phyloP scores from a whole-genome alignment of 768 basidiomycete species.

The Heimioporus sp. region DNA sequence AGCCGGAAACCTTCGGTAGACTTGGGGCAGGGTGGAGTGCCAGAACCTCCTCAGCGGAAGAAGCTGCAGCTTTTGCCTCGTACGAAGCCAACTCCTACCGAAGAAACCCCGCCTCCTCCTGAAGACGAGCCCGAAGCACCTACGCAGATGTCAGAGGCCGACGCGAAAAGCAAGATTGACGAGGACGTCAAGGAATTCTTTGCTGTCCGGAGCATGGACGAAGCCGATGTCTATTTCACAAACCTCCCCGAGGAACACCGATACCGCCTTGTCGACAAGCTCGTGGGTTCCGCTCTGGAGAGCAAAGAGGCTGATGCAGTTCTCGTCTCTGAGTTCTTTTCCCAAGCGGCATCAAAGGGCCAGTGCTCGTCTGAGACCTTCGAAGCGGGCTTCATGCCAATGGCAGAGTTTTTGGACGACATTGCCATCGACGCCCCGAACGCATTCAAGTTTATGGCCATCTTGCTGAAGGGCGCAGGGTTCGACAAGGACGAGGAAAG shows the following conservation, averaged over 20 bases:
- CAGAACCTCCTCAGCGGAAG: conserved; percentile 58
- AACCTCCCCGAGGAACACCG: conserved; percentile 66
- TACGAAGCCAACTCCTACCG: conserved; percentile 57
- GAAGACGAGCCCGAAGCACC: conserved; percentile 48
- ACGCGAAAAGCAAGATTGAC: conserved; percentile 71
- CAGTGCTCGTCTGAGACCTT: conserved; percentile 59
- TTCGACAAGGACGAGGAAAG: conserved; percentile 58
- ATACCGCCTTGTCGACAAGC: conserved; percentile 65
- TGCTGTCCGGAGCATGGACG: conserved; percentile 76
- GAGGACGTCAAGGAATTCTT: conserved; percentile 89
- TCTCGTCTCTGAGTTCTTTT: conserved; percentile 76
- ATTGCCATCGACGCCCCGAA: conserved; percentile 88
- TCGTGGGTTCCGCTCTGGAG: conserved; percentile 74
- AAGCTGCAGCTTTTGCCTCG: conserved; percentile 76
- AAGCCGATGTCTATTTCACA: conserved; percentile 86
- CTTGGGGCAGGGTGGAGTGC: conserved; percentile 41
- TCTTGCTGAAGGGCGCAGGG: conserved; percentile 68
- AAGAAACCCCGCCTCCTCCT: conserved; percentile 43
- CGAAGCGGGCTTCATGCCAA: conserved; percentile 68
- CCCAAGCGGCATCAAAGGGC: conserved; percentile 55
- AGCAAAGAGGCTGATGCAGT: conserved; percentile 78
- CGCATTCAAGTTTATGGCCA: conserved; percentile 73
- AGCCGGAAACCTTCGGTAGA: conserved; percentile 54
- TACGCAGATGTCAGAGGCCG: conserved; percentile 58
- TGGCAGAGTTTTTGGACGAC: conserved; percentile 82